phyloP scores from a whole-genome alignment of 139 green algal genomes.

The Choricystis sp. region DNA sequence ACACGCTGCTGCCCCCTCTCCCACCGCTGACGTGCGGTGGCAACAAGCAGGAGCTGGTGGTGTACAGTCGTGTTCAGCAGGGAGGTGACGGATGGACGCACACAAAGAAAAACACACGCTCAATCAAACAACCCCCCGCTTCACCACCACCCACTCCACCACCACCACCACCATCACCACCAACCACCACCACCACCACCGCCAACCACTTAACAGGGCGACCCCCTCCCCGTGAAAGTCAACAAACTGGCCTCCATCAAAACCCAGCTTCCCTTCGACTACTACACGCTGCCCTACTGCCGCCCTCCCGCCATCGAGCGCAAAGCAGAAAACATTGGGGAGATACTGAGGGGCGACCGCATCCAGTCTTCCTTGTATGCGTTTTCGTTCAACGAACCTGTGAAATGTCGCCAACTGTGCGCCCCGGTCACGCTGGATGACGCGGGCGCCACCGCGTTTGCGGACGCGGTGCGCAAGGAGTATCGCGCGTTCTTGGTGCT shows the following conservation, averaged over 20 bases:
- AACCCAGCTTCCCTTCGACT: slow-evolving; percentile 95
- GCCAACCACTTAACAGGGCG: no score
- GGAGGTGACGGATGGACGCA: no score
- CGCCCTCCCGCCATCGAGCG: slow-evolving; percentile 72
- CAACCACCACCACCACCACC: no score
- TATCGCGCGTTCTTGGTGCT: slow-evolving; percentile 62
- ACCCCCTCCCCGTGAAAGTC: slow-evolving; percentile 76
- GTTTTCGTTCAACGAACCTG: neutral
- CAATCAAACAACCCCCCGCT: no score
- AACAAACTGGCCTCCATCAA: slow-evolving; percentile 92
- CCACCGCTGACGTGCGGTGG: no score
- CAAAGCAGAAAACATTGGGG: slow-evolving; percentile 87
- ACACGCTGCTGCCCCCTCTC: no score
- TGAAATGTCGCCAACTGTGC: neutral
- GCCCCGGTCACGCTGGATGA: neutral
- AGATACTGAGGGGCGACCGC: slow-evolving; percentile 91
- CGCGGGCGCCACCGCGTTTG: neutral
- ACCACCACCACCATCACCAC: no score
- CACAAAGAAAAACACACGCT: no score
- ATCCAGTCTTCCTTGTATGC: slow-evolving; percentile 94
- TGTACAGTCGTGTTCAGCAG: no score
- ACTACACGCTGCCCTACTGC: slow-evolving; percentile 96
- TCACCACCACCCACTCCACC: no score
- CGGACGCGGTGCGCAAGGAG: neutral
- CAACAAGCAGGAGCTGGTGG: no score